phyloP scores from a whole-genome alignment of 176 grass and related monocot species.

The Guadua angustifolia region DNA sequence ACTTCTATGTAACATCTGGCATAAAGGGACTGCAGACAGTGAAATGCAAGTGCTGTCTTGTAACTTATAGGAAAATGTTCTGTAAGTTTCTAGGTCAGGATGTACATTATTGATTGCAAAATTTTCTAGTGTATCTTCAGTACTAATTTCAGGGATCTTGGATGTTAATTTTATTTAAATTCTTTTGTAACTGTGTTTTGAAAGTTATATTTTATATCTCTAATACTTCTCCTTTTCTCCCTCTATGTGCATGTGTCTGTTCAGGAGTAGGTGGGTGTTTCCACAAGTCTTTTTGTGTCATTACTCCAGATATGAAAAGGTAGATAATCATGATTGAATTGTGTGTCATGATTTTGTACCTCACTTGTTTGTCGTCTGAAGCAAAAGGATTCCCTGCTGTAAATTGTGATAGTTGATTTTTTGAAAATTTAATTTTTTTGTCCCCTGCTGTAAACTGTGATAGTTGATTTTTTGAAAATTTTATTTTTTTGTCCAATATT shows the following conservation, averaged over 20 bases:
- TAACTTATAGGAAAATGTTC: constrained; percentile 77
- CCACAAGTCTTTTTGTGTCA: constrained; percentile 15
- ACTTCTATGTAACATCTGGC: constrained; percentile 63
- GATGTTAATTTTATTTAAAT: constrained; percentile 62
- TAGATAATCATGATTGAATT: constrained; percentile 16
- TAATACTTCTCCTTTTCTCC: constrained; percentile 28
- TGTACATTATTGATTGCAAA: constrained; percentile 80
- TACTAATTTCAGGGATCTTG: constrained; percentile 65
- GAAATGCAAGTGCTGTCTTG: constrained; percentile 63
- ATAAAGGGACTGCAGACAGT: constrained; percentile 54
- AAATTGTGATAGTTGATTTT: background rate
- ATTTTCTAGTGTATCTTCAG: constrained; percentile 64
- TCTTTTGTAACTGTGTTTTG: constrained; percentile 68
- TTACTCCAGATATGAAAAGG: constrained; percentile 6
- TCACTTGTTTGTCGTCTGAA: constrained; percentile 17
- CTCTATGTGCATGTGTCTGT: background rate
- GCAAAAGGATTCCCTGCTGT: background rate
- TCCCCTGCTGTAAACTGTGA: background rate
- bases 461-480: background rate
- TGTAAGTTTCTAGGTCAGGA: constrained; percentile 69
- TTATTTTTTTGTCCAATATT: background rate
- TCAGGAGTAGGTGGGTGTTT: constrained; percentile 1
- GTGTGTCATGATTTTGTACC: constrained; percentile 18
- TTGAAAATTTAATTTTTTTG: background rate
- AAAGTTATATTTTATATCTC: constrained; percentile 59